phyloP scores from a whole-genome alignment of 169 alveolate genomes.

The Cryptosporidium sp. region DNA sequence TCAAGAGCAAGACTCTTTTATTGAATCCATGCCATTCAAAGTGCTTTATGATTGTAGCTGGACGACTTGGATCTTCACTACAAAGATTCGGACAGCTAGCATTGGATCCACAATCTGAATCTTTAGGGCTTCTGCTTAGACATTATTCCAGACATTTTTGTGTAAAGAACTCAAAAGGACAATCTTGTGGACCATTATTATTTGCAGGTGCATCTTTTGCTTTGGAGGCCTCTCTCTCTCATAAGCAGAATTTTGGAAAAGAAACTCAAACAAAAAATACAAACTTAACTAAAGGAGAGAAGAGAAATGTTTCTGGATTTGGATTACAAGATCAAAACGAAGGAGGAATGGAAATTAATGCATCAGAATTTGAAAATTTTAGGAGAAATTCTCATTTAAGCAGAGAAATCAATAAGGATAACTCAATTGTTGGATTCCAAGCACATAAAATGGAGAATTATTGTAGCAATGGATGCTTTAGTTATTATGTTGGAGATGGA shows the following conservation, averaged over 20 bases:
- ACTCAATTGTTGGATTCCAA: constrained; percentile 15
- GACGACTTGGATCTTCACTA: constrained; percentile 78
- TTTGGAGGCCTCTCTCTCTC: constrained; percentile 39
- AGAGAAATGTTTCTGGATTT: background rate
- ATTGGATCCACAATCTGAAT: constrained; percentile 78
- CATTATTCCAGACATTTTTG: constrained; percentile 82
- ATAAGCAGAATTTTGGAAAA: background rate
- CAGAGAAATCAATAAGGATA: background rate
- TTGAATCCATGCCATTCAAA: constrained; percentile 81
- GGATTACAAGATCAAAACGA: background rate
- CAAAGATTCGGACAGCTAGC: constrained; percentile 78
- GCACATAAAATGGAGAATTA: constrained; percentile 8
- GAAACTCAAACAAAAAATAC: constrained; percentile 49
- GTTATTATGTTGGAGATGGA: constrained; percentile 80
- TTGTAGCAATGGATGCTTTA: constrained; percentile 75
- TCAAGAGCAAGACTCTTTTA: constrained; percentile 77
- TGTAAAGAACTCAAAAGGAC: constrained; percentile 75
- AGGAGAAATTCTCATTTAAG: background rate
- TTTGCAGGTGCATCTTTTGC: constrained; percentile 75
- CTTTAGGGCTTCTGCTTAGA: constrained; percentile 79
- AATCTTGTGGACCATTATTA: constrained; percentile 79
- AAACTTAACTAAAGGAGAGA: constrained; percentile 28
- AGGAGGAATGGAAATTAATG: background rate
- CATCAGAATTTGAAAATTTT: background rate
- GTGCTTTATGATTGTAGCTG: constrained; percentile 80